Conservation (phyloP, 2,329 filamentous ascomycete species). For the Nothopassalora personata region DNA sequence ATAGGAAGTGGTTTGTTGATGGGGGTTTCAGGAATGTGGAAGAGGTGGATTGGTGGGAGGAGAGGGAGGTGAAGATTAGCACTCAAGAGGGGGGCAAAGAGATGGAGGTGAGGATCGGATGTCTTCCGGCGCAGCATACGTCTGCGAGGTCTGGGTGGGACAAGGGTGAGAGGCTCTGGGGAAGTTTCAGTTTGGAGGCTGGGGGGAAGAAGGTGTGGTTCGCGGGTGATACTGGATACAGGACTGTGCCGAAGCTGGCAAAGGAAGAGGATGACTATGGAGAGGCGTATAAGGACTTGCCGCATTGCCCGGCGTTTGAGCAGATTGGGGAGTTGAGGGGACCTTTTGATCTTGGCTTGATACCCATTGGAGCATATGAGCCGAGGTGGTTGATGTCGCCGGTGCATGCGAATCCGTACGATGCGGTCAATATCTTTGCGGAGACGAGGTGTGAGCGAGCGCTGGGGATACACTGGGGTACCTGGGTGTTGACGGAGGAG, state of each 20-base stretch:
- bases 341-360: slow-evolving; percentile 84
- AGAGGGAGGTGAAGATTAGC: slow-evolving; percentile 63
- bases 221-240: slow-evolving; percentile 82
- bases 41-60: slow-evolving; percentile 94
- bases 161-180: slow-evolving; percentile 74
- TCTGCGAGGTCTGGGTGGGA: slow-evolving; percentile 66
- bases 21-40: slow-evolving; percentile 71
- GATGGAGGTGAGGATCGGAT: slow-evolving; percentile 68
- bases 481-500: slow-evolving; percentile 79
- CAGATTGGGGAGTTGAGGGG: slow-evolving; percentile 75
- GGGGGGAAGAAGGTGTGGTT: slow-evolving; percentile 79
- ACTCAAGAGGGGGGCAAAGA: slow-evolving; percentile 32
- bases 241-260: slow-evolving; percentile 63
- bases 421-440: slow-evolving; percentile 81
- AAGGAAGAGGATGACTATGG: slow-evolving; percentile 65
- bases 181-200: slow-evolving; percentile 73
- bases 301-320: slow-evolving; percentile 75
- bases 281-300: slow-evolving; percentile 56
- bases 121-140: slow-evolving; percentile 79
- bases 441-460: slow-evolving; percentile 75
- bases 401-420: slow-evolving; percentile 81
- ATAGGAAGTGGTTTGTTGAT: slow-evolving; percentile 73
- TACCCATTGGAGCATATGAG: slow-evolving; percentile 87
- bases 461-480: slow-evolving; percentile 87
- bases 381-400: slow-evolving; percentile 68